Evolutionary conservation across 2,329 filamentous ascomycete genomes (phyloP).

Genomic region (Xylariaceae sp.): DNA sequence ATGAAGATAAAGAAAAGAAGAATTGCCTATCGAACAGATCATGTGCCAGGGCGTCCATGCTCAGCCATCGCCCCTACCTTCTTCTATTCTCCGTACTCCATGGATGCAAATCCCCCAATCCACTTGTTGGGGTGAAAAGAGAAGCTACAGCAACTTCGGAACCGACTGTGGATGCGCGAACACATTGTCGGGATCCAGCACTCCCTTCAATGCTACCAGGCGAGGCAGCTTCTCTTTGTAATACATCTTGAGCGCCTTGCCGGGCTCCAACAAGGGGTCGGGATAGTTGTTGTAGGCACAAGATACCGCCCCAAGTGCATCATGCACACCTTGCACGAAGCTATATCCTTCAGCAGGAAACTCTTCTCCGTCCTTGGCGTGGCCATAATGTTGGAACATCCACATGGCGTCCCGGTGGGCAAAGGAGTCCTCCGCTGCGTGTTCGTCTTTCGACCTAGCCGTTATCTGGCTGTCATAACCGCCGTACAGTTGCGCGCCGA

Average conservation of each 20-base stretch:
- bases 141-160: neutral
- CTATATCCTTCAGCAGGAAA: slow-evolving; percentile 20
- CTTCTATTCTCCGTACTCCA: too few relatives aligned
- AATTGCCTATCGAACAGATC: too few relatives aligned
- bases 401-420: slow-evolving; percentile 29
- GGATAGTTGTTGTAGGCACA: slow-evolving; percentile 27
- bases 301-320: slow-evolving; percentile 17
- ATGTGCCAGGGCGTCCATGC: too few relatives aligned
- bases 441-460: neutral
- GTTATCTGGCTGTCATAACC: slow-evolving; percentile 31
- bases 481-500: slow-evolving; percentile 32
- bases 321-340: slow-evolving; percentile 22
- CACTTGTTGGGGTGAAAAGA: too few relatives aligned
- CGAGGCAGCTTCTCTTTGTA: slow-evolving; percentile 18
- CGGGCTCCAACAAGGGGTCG: slow-evolving; percentile 21
- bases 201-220: slow-evolving; percentile 21
- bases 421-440: slow-evolving; percentile 17
- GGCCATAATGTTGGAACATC: slow-evolving; percentile 30
- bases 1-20: too few relatives aligned
- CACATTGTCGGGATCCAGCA: slow-evolving; percentile 22
- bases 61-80: too few relatives aligned
- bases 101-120: too few relatives aligned
- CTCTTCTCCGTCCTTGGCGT: slow-evolving; percentile 4
- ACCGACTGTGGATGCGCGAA: slow-evolving; percentile 28
- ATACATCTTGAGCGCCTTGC: slow-evolving; percentile 22